Evolutionary conservation across 306 rosid species (phyloP).

Genomic region (Vigna nakashimae): DNA sequence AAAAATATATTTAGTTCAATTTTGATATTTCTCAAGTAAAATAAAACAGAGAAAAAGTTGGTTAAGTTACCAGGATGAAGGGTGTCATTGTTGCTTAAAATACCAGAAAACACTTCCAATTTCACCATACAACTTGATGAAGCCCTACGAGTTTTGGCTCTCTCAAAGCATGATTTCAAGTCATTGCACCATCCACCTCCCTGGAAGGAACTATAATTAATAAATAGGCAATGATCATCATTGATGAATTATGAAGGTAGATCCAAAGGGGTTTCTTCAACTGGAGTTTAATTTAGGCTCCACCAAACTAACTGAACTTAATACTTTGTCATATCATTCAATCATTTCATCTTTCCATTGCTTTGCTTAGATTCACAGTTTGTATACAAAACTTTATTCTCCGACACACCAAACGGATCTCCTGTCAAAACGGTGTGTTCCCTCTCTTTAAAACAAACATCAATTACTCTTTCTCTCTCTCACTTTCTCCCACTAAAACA

Average conservation of each 20-base stretch:
- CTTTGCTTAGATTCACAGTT: constrained; percentile 51
- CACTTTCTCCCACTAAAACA: constrained; percentile 1
- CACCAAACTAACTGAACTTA: constrained; percentile 37
- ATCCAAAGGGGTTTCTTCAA: constrained; percentile 9
- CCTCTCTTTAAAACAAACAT: constrained; percentile 28
- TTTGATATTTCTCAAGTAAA: not conserved
- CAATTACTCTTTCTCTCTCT: constrained; percentile 1
- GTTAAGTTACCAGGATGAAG: constrained; percentile 73
- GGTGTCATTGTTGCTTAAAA: constrained; percentile 77
- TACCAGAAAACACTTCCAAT: constrained; percentile 74
- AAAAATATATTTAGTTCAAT: too few species aligned
- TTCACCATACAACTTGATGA: constrained; percentile 78
- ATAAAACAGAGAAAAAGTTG: not conserved
- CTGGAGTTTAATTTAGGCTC: constrained; percentile 40
- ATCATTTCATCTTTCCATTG: constrained; percentile 33
- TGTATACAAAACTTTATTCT: constrained; percentile 29
- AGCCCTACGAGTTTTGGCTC: constrained; percentile 79
- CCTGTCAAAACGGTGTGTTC: constrained; percentile 37
- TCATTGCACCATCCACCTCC: constrained; percentile 99
- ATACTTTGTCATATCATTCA: constrained; percentile 24
- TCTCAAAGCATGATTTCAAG: constrained; percentile 72
- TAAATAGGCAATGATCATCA: not conserved
- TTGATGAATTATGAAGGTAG: constrained; percentile 19
- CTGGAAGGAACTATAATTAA: constrained; percentile 46
- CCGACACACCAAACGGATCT: constrained; percentile 19